Conservation (phyloP, 192 early-diverging fungal species). For the Jimgerdemannia flammicorona region DNA sequence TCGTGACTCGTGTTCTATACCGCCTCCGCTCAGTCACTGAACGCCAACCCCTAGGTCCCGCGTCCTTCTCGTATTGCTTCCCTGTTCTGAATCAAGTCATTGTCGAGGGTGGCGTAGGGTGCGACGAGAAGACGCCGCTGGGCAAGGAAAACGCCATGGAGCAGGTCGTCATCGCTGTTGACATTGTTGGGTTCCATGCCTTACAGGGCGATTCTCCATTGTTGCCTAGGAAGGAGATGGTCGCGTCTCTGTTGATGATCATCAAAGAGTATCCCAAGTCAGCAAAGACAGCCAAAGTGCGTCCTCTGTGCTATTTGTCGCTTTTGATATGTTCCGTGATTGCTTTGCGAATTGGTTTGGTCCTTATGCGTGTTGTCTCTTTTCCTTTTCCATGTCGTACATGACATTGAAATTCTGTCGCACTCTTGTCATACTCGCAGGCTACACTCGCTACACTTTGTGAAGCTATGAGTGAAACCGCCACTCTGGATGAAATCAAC, state of each 20-base stretch:
- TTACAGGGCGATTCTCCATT: conserved; percentile 40
- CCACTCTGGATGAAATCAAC: conserved; percentile 43
- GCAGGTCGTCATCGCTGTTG: conserved; percentile 64
- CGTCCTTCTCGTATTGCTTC: conserved; percentile 65
- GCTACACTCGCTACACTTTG: conserved; percentile 40
- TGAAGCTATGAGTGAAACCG: conserved; percentile 45
- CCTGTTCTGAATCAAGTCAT: conserved; percentile 64
- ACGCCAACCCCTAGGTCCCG: conserved; percentile 45
- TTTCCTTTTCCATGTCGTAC: background rate
- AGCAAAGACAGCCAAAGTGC: conserved; percentile 49
- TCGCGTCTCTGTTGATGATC: conserved; percentile 51
- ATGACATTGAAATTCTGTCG: background rate
- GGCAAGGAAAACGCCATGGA: conserved; percentile 48
- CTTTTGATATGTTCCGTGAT: conserved; percentile 29
- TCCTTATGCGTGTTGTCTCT: background rate
- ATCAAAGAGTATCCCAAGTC: conserved; percentile 61
- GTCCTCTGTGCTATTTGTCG: conserved; percentile 19
- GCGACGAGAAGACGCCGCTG: conserved; percentile 31
- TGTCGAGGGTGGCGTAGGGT: conserved; percentile 57
- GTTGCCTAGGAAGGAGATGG: conserved; percentile 63
- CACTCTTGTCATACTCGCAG: background rate
- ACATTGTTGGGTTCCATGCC: conserved; percentile 62
- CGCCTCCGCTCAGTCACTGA: conserved; percentile 62
- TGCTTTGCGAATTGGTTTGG: conserved; percentile 36
- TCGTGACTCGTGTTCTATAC: conserved; percentile 62